Evolutionary conservation across 2,329 filamentous ascomycete species (phyloP).

Genomic region (Coleophoma crateriformis): DNA sequence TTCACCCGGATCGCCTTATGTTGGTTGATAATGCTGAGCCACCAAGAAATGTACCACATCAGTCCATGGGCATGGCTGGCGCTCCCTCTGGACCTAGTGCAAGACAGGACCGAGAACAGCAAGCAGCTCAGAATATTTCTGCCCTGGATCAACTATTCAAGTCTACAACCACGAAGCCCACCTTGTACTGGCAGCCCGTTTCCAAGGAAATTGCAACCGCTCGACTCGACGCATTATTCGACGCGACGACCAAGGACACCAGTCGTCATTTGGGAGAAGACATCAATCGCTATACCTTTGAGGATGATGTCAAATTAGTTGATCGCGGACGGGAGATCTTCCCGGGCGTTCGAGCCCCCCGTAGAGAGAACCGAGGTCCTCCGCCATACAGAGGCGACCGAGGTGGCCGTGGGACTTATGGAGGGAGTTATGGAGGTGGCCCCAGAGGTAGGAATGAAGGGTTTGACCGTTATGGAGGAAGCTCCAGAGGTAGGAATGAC

Average conservation of each 20-base stretch:
- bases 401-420: conserved; percentile 2
- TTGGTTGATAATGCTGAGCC: background rate
- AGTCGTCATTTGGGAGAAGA: conserved; percentile 32
- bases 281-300: conserved; percentile 65
- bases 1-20: background rate
- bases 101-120: conserved; percentile 16
- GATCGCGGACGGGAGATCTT: conserved; percentile 69
- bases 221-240: conserved; percentile 56
- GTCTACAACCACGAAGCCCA: conserved; percentile 55
- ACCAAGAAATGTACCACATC: conserved; percentile 19
- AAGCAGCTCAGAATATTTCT: conserved; percentile 25
- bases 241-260: conserved; percentile 31
- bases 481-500: conserved; percentile 1
- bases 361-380: conserved; percentile 26
- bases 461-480: too few relatives aligned
- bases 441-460: too few relatives aligned
- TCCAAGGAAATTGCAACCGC: conserved; percentile 55
- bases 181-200: conserved; percentile 61
- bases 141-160: conserved; percentile 51
- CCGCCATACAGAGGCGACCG: conserved; percentile 1
- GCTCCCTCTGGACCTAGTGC: conserved; percentile 25
- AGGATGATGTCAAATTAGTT: conserved; percentile 59
- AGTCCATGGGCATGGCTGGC: conserved; percentile 17
- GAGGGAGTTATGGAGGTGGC: background rate
- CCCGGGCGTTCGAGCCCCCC: conserved; percentile 54